Evolutionary conservation across 345 rosid genomes (phyloP).

Genomic region (Lumnitzera racemosa): DNA sequence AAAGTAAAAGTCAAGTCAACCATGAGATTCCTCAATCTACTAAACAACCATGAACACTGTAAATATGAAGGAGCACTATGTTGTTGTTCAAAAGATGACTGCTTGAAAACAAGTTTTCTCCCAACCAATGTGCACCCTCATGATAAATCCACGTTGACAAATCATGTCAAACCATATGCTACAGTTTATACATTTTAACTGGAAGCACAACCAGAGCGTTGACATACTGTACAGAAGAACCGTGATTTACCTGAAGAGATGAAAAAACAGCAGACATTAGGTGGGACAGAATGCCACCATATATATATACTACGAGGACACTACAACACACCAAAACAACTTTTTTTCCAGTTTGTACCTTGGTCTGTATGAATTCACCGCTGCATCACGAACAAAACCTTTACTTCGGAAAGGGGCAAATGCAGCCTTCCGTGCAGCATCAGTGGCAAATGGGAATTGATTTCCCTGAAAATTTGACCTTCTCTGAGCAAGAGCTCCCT

Average conservation of each 20-base stretch:
- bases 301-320: not conserved
- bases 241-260: slow-evolving; percentile 4
- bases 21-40: not conserved
- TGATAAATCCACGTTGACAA: no score
- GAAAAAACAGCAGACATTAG: not conserved
- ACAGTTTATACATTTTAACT: not conserved
- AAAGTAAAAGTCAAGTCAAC: not conserved
- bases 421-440: slow-evolving; percentile 52
- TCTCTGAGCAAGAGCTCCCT: slow-evolving; percentile 77
- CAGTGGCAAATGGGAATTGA: slow-evolving; percentile 54
- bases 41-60: not conserved
- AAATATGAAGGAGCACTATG: not conserved
- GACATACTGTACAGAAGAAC: not conserved
- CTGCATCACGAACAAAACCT: slow-evolving; percentile 39
- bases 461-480: slow-evolving; percentile 65
- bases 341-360: slow-evolving; percentile 34
- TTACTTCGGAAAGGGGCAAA: slow-evolving; percentile 40
- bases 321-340: no score
- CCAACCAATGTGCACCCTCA: no score
- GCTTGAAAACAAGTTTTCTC: not conserved
- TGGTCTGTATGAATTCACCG: slow-evolving; percentile 39
- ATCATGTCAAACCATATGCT: not conserved
- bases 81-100: not conserved
- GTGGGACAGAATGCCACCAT: not conserved
- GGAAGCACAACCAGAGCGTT: not conserved